These are phyloP conservation scores for Falciphora oryzae DNA, from an alignment of 2,329 filamentous ascomycete species.

Conservation along the genomic window DNA sequence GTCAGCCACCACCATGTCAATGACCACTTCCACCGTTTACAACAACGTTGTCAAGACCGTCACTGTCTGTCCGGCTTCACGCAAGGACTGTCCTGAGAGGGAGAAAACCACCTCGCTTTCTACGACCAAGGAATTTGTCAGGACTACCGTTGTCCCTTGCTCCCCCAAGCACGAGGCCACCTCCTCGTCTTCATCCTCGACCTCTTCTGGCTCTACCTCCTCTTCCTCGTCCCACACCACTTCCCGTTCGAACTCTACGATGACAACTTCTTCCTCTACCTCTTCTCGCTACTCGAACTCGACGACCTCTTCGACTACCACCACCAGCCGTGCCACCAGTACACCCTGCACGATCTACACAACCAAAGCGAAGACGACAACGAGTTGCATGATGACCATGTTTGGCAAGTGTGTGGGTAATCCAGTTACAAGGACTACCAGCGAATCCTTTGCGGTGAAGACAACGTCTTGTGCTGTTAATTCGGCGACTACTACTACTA, in stretches of 20 bases:
- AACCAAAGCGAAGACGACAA: neutral
- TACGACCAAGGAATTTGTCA: neutral
- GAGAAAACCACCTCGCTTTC: neutral
- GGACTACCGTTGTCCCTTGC: slow-evolving; percentile 4
- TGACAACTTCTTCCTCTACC: neutral
- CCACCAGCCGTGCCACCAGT: neutral
- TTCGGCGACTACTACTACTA: neutral
- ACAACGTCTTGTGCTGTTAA: neutral
- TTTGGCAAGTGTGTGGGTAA: slow-evolving; percentile 1
- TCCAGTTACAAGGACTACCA: neutral
- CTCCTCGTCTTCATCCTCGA: too few species aligned
- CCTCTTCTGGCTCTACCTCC: too few species aligned
- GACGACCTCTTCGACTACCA: too few species aligned
- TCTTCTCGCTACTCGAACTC: neutral
- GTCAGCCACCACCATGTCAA: neutral
- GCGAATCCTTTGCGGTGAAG: neutral
- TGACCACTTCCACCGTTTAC: slow-evolving; percentile 8
- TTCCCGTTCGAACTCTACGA: neutral
- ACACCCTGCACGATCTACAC: neutral
- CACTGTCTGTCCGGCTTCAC: neutral
- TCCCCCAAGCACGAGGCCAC: neutral
- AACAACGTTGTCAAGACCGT: slow-evolving; percentile 5
- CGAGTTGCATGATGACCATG: neutral
- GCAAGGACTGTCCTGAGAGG: neutral
- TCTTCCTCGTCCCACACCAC: neutral